Conservation (phyloP, 257 asterid species). For the Solanum verrucosum region DNA sequence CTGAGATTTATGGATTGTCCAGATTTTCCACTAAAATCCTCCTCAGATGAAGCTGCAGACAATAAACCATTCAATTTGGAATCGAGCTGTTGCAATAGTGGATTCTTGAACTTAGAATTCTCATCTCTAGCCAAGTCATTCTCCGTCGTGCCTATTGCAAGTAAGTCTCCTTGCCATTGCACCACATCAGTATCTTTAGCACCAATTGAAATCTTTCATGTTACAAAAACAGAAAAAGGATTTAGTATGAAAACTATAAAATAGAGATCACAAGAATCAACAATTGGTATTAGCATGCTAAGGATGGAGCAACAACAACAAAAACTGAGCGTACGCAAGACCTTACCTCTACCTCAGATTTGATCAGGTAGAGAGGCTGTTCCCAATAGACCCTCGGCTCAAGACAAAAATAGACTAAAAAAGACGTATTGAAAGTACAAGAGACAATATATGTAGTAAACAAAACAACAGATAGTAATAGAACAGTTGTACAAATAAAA, state of each 20-base stretch:
- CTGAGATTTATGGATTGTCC: conserved; percentile 81
- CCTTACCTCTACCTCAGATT: too few species aligned
- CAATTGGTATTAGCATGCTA: too few species aligned
- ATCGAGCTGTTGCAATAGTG: conserved; percentile 62
- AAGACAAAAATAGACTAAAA: too few species aligned
- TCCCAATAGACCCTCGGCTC: accelerated
- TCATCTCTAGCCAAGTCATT: conserved; percentile 75
- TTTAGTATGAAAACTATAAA: not conserved
- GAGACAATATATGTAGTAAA: too few species aligned
- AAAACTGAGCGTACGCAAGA: too few species aligned
- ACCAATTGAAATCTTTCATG: conserved; percentile 56
- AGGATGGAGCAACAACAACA: too few species aligned
- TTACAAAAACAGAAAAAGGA: not conserved
- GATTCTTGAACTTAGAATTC: conserved; percentile 55
- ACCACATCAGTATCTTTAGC: conserved; percentile 75
- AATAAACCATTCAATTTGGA: conserved; percentile 59
- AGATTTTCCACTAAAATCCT: conserved; percentile 80
- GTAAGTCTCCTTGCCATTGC: conserved; percentile 96
- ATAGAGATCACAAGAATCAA: not conserved
- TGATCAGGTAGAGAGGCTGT: too few species aligned
- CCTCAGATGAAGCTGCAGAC: conserved; percentile 72
- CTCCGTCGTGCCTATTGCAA: conserved; percentile 80
- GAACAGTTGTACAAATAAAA: too few species aligned
- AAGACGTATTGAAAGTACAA: too few species aligned
- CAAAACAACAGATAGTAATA: too few species aligned